phyloP scores from a whole-genome alignment of 192 early-diverging fungal species.

The Podila horticola region DNA sequence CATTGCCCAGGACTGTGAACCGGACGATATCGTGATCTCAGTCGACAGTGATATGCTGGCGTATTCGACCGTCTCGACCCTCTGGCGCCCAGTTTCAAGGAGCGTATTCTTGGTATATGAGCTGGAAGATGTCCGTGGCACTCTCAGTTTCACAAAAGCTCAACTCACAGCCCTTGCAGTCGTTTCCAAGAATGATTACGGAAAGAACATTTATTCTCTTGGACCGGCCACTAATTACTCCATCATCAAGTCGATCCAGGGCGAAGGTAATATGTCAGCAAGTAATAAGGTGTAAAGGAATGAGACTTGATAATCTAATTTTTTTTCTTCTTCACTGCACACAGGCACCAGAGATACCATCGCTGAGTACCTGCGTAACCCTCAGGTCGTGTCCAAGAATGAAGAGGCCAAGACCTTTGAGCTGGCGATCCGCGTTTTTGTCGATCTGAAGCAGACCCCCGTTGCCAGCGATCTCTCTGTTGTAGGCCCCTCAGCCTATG shows the following conservation, averaged over 20 bases:
- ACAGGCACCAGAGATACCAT: background rate
- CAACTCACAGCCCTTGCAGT: conserved; percentile 14
- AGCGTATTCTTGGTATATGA: background rate
- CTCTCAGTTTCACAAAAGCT: background rate
- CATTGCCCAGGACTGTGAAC: conserved; percentile 2
- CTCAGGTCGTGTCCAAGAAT: background rate
- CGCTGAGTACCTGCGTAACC: background rate
- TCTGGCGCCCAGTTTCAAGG: conserved; percentile 4
- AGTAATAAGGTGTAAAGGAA: conserved; percentile 2
- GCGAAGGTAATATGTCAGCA: background rate
- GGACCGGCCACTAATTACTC: background rate
- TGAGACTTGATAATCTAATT: background rate
- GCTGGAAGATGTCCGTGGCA: background rate
- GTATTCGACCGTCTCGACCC: background rate
- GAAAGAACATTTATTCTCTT: background rate
- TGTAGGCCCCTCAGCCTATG: background rate
- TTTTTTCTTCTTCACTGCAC: background rate
- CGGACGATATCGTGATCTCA: conserved; percentile 5
- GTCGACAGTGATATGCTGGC: conserved; percentile 14
- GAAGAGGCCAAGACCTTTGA: background rate
- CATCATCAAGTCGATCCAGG: conserved; percentile 4
- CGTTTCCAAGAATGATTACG: conserved; percentile 5
- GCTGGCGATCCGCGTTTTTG: conserved; percentile 5
- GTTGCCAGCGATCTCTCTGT: background rate
- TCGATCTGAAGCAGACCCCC: background rate